Evolutionary conservation across 495 filamentous ascomycete genomes (phyloP), one percentile per base, ranked within the genome.

Genomic region (Penicillium pancosmium): DNA sequence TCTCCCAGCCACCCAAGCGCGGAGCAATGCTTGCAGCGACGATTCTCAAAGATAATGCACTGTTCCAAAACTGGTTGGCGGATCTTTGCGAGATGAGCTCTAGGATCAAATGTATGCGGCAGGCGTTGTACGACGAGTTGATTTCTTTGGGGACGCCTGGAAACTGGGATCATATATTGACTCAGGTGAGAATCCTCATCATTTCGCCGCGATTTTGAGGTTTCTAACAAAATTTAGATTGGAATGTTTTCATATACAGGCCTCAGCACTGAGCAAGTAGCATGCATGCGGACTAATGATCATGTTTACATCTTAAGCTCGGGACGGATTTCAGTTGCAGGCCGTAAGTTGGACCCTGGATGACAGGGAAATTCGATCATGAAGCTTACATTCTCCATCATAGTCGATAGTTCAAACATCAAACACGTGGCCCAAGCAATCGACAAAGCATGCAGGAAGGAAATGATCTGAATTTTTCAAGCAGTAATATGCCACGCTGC

Each of bases 171-270:
- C 54, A 56, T 27, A 49, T 56, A 5, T 10, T 49, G 23, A 35
- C 43, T 10, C 54, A 56, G 9, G 54, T 56, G 16, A 13, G 44
- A 2, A 36, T 8, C 13, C 16, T 23, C 18, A 21, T n/a, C 12
- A 35, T 11, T 16, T 44, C 2, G 10, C 2, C 23, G 23, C 2
- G 12, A 21, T 23, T 21, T 34, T 4, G 21, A 13, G 15, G 25
- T 27, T 13, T 13, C n/a, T 27, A 5, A n/a, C 12, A 12, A 31
- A 1, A 1, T 40, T 8, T 40, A 56, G 54, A 56, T 56, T 18
- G 44, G 54, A 21, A 56, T 56, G 54, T 50, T 56, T 15, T 56
- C 54, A 12, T 56, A 49, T 23, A 56, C 53, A 7, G 53, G 53
- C 12, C 41, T 55, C 1, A 48, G 6, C 15, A 25, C 53, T 16